phyloP scores from a whole-genome alignment of 164 flowering plant species.

The Berberis thunbergii region DNA sequence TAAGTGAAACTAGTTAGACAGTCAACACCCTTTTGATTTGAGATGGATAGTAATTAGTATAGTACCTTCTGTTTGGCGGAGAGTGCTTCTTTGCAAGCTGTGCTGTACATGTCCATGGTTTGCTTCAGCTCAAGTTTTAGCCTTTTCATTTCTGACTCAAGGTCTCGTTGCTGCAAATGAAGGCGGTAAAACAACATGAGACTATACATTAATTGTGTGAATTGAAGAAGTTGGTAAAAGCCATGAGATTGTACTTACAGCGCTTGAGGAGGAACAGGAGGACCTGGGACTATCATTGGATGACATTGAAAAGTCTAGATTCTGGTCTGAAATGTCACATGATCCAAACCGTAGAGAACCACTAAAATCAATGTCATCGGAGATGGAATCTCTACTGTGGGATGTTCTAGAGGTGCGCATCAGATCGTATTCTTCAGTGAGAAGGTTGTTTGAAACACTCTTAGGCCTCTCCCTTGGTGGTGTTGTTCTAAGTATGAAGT shows the following conservation, averaged over 20 bases:
- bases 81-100: conserved; percentile 69
- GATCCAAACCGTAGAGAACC: conserved; percentile 20
- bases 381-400: conserved; percentile 15
- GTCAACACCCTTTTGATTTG: neutral
- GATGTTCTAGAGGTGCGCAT: conserved; percentile 12
- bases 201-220: no score
- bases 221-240: no score
- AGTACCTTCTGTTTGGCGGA: conserved; percentile 53
- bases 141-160: conserved; percentile 65
- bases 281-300: conserved; percentile 8
- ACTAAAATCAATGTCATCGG: conserved; percentile 21
- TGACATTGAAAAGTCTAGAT: conserved; percentile 23
- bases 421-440: conserved; percentile 15
- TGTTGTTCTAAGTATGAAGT: neutral
- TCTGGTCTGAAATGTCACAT: conserved; percentile 22
- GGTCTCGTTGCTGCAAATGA: neutral
- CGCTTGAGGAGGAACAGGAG: conserved; percentile 6
- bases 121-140: conserved; percentile 58
- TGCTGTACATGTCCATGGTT: conserved; percentile 69
- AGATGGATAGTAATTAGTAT: neutral
- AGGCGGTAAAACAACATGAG: neutral
- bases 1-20: neutral
- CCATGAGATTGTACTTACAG: no score
- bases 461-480: conserved; percentile 9
- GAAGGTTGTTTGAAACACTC: conserved; percentile 14